phyloP scores from a whole-genome alignment of 2,329 filamentous ascomycete species.

The Graphium sp. region DNA sequence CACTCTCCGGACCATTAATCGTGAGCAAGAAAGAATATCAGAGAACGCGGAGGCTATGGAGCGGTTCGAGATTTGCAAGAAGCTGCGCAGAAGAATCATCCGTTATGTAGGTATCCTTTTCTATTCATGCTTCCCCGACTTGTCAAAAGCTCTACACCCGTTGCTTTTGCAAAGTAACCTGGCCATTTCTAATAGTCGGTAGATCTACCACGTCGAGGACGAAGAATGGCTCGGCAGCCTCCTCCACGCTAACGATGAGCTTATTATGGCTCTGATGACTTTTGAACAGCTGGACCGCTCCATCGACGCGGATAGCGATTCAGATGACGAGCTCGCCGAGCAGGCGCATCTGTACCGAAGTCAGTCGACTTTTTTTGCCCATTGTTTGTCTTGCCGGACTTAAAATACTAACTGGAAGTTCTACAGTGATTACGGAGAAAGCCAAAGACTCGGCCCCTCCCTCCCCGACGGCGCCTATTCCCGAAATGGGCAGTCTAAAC shows the following conservation, averaged over 20 bases:
- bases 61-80: conserved; percentile 76
- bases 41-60: conserved; percentile 61
- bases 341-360: conserved; percentile 49
- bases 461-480: conserved; percentile 21
- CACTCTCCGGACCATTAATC: conserved; percentile 74
- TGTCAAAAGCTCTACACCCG: neutral
- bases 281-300: conserved; percentile 87
- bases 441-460: conserved; percentile 19
- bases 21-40: conserved; percentile 74
- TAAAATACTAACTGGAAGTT: conserved; percentile 10
- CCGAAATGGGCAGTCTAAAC: conserved; percentile 26
- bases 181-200: neutral
- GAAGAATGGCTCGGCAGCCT: conserved; percentile 86
- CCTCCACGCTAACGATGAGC: conserved; percentile 85
- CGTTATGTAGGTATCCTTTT: conserved; percentile 47
- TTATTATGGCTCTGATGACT: conserved; percentile 84
- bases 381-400: neutral
- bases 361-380: conserved; percentile 16
- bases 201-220: conserved; percentile 79
- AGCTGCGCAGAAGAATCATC: conserved; percentile 65
- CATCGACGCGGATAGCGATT: conserved; percentile 59
- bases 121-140: neutral
- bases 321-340: conserved; percentile 50
- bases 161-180: neutral
- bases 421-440: conserved; percentile 32